Evolutionary conservation across 176 grass and related monocot genomes (phyloP).

Genomic region (Musa schizocarpa): DNA sequence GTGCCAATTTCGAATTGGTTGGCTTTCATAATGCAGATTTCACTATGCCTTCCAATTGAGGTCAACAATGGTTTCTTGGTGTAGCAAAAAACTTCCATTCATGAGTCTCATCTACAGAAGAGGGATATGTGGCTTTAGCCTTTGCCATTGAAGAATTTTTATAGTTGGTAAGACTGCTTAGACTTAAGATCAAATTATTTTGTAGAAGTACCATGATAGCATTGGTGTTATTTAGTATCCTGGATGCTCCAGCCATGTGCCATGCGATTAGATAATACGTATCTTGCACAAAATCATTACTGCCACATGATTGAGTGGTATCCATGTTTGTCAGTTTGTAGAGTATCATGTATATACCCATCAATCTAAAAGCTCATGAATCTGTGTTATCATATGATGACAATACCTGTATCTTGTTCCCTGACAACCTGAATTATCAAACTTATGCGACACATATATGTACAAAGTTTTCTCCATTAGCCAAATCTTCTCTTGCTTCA

Average conservation of each 20-base stretch:
- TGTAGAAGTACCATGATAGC: background rate
- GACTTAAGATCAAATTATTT: background rate
- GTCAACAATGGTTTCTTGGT: slow-evolving; percentile 20
- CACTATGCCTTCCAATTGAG: slow-evolving; percentile 14
- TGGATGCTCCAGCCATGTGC: background rate
- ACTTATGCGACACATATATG: too few relatives aligned
- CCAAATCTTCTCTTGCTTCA: too few relatives aligned
- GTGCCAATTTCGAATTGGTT: slow-evolving; percentile 26
- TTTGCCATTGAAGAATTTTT: slow-evolving; percentile 19
- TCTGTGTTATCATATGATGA: too few relatives aligned
- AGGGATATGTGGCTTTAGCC: slow-evolving; percentile 17
- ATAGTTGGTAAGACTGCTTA: slow-evolving; percentile 21
- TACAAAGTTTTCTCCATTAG: too few relatives aligned
- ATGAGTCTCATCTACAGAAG: slow-evolving; percentile 14
- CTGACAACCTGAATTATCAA: too few relatives aligned
- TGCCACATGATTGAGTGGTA: too few relatives aligned
- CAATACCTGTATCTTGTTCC: too few relatives aligned
- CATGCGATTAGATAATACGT: background rate
- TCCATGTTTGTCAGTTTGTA: too few relatives aligned
- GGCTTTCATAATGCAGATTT: slow-evolving; percentile 30
- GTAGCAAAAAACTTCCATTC: slow-evolving; percentile 9
- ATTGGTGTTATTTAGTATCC: background rate
- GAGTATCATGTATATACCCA: too few relatives aligned
- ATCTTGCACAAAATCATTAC: background rate
- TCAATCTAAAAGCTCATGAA: too few relatives aligned